Evolutionary conservation across 352 stramenopile genomes (phyloP).

Genomic region (Globisporangium cylindrosporum): DNA sequence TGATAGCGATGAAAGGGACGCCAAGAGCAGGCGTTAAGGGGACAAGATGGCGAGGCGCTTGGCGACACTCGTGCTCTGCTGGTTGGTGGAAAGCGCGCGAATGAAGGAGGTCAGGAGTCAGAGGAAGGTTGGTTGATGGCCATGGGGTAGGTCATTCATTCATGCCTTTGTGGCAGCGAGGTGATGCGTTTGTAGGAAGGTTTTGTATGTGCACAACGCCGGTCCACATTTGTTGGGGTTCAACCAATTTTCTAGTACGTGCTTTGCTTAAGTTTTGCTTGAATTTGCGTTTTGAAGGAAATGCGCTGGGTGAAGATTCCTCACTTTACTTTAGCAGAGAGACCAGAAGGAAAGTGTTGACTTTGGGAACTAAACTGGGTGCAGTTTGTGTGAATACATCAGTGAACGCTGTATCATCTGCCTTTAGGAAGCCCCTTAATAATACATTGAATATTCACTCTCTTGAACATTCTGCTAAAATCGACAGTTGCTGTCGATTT

Average conservation of each 20-base stretch:
- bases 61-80: background rate
- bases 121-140: background rate
- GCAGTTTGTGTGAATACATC: too few relatives aligned
- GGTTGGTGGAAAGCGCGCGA: background rate
- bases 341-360: background rate
- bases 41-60: background rate
- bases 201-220: background rate
- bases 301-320: background rate
- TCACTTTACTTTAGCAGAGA: background rate
- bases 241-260: background rate
- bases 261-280: background rate
- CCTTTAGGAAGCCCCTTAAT: too few relatives aligned
- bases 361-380: background rate
- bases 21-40: background rate
- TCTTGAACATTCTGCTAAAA: too few relatives aligned
- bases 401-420: too few relatives aligned
- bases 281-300: background rate
- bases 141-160: background rate
- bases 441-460: too few relatives aligned
- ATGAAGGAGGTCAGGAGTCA: background rate
- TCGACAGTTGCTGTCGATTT: too few relatives aligned
- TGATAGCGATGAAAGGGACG: background rate
- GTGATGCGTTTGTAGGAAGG: background rate
- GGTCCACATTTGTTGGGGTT: background rate
- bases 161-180: background rate